A percentile compares a stretch with the other conserved stretches of the same genome.
Evolutionary conservation across 2,329 filamentous ascomycete species (phyloP).

Genomic region (Ceratocystis diversiconidia): DNA sequence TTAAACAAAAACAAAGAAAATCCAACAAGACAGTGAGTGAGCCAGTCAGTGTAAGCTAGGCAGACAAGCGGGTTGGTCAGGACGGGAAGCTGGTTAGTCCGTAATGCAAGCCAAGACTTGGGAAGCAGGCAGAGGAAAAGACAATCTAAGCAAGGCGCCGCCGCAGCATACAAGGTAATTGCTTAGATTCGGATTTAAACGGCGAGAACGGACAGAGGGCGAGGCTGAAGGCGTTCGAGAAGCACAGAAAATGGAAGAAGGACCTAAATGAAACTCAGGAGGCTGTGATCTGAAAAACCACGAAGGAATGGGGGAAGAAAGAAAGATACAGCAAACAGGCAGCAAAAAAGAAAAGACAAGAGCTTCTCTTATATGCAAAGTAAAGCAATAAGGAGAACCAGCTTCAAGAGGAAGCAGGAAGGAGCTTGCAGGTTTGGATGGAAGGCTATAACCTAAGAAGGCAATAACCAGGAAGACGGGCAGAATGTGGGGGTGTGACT

Average conservation of each 20-base stretch:
- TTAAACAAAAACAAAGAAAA: not conserved
- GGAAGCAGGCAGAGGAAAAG: not conserved
- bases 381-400: not conserved
- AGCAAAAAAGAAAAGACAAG: not conserved
- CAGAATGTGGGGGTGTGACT: not conserved
- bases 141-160: not conserved
- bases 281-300: not conserved
- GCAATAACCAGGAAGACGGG: constrained; percentile 4
- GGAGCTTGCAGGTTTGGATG: not conserved
- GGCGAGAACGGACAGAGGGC: not conserved
- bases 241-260: not conserved
- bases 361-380: not conserved
- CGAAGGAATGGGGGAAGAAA: not conserved
- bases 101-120: not conserved
- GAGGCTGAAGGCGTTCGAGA: not conserved
- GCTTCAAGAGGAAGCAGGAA: not conserved
- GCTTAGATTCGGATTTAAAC: not conserved
- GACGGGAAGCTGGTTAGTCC: not conserved
- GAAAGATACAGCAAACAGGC: not conserved
- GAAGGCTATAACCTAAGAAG: not conserved
- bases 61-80: not conserved
- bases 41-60: not conserved
- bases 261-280: not conserved
- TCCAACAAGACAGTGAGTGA: too few relatives aligned
- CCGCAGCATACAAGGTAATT: not conserved